Base-by-base conservation (phyloP, 2,329 filamentous ascomycete species). In the Passalora sequoiae region DNA sequence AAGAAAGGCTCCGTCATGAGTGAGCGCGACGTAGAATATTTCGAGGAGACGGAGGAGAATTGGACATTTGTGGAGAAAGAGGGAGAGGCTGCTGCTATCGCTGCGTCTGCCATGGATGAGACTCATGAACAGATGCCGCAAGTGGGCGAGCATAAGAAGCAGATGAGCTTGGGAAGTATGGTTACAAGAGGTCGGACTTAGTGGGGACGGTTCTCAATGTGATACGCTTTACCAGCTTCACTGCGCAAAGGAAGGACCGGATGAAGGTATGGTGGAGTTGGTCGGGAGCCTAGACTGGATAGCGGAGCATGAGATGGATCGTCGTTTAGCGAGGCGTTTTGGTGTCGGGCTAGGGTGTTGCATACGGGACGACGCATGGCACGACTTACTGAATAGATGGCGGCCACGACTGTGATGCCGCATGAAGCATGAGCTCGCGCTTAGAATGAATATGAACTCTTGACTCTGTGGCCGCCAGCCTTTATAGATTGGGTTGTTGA, bases 51-150 rank as follows among this genome's bases (percentile, higher is more conserved):
- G n/a, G 60, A 62, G 36, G 63, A 67, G 53, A 62, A 56, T 28
- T 97, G 89, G 91, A 96, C 89, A 0, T 88, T 96, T 66, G 77
- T 96, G 15, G 88, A 86, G 21, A 75, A 78, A 22, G 75, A 77
- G 29, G 69, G 66, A 16, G 76, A 77, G 40, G 48, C 35, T n/a
- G 57, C 50, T n/a, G 35, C 38, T 15, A 32, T 35, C 36, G 45
- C 33, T n/a, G 33, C 41, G 19, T 40, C 37, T 22, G 32, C n/a
- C 5, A 39, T 24, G 31, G 20, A 16, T 32, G 37, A 37, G 29
- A 29, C 25, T 17, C 8, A 9, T 3, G 12, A 29, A 16, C 31
- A 30, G 25, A 38, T 37, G 25, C 15, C 7, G 21, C 10, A n/a
- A 6, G 9, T 2, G 9, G 15, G 17, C 15, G 17, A 8, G 13